Evolutionary conservation across 2,329 filamentous ascomycete species (phyloP).

Genomic region (Aureobasidium sp.): DNA sequence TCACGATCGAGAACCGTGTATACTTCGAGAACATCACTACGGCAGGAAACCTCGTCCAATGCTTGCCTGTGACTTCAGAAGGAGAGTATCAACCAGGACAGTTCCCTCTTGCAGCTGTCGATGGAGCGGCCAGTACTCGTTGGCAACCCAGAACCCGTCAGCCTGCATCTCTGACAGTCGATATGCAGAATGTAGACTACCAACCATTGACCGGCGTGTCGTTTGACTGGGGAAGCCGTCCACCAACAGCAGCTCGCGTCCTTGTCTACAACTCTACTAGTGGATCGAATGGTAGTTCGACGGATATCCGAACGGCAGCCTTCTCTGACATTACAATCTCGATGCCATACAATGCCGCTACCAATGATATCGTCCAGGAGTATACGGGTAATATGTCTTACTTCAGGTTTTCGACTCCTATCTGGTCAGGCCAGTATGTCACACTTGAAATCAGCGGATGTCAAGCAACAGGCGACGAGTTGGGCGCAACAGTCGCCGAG

Average conservation of each 20-base stretch:
- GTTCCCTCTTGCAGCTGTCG: constrained; percentile 59
- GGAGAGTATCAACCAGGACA: constrained; percentile 52
- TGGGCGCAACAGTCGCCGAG: constrained; percentile 46
- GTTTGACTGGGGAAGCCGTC: constrained; percentile 54
- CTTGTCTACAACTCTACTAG: constrained; percentile 45
- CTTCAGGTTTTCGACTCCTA: constrained; percentile 30
- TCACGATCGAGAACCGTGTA: constrained; percentile 34
- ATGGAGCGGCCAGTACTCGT: constrained; percentile 57
- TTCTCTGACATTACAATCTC: constrained; percentile 31
- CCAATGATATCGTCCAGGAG: constrained; percentile 29
- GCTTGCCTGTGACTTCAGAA: constrained; percentile 43
- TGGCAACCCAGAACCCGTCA: constrained; percentile 54
- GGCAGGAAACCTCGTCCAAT: constrained; percentile 54
- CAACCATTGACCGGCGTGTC: constrained; percentile 41
- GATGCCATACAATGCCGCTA: constrained; percentile 32
- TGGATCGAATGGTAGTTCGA: constrained; percentile 20
- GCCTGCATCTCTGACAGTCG: constrained; percentile 49
- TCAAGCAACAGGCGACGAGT: constrained; percentile 30
- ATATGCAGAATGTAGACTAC: constrained; percentile 33
- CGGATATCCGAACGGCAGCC: constrained; percentile 18
- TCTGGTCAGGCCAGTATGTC: constrained; percentile 39
- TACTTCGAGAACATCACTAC: constrained; percentile 36
- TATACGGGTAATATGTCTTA: constrained; percentile 40
- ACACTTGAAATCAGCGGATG: constrained; percentile 43
- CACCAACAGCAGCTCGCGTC: constrained; percentile 47